Conservation (phyloP, 306 rosid species). For the Pyrus pyrifolia region DNA sequence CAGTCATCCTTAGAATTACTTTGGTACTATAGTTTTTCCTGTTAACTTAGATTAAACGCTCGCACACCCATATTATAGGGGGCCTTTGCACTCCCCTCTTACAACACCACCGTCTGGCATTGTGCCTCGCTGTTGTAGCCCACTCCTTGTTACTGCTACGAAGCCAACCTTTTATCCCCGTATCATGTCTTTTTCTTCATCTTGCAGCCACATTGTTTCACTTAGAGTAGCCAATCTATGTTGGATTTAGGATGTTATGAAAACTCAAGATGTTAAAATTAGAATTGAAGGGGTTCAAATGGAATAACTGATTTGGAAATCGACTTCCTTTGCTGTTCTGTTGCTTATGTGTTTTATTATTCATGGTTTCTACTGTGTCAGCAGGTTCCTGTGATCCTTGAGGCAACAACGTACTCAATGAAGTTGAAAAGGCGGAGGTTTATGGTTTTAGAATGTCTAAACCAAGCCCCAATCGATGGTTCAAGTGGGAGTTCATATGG, state of each 20-base stretch:
- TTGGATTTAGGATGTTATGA: neutral
- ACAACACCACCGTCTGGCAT: no score
- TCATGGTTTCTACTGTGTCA: slow-evolving; percentile 1
- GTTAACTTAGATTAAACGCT: neutral
- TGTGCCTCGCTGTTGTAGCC: no score
- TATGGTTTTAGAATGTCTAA: slow-evolving; percentile 76
- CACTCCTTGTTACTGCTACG: no score
- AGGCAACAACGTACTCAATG: slow-evolving; percentile 67
- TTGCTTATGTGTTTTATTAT: neutral
- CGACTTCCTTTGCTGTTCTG: neutral
- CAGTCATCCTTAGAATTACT: neutral
- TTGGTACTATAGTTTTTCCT: neutral
- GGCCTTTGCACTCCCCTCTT: no score
- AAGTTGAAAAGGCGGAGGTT: slow-evolving; percentile 72
- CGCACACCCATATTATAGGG: no score
- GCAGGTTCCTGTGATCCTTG: slow-evolving; percentile 79
- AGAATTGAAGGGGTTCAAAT: no score
- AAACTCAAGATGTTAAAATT: neutral
- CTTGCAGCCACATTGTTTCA: no score
- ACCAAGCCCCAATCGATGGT: slow-evolving; percentile 81
- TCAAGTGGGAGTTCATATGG: slow-evolving; percentile 72
- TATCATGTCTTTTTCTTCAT: no score
- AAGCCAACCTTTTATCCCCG: no score
- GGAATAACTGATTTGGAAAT: neutral
- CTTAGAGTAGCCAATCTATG: no score